Base-by-base conservation (phyloP, 495 filamentous ascomycete species). In the Friedmanniomyces endolithicus region DNA sequence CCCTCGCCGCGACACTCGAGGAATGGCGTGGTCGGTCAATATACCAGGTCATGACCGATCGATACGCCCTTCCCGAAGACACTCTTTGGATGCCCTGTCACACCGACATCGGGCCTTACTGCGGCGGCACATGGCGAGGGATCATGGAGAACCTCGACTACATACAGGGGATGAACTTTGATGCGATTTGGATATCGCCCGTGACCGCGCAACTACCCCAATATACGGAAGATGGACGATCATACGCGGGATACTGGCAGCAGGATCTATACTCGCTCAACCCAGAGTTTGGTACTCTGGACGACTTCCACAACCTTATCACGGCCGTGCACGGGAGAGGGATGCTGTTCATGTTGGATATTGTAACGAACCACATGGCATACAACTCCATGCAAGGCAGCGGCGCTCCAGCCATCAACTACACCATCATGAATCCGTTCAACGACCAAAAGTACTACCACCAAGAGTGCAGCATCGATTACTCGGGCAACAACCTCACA, bases 221-320 rank as follows among this genome's bases (percentile, higher is more conserved):
- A 20, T 41, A 48, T 16, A 61, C 48, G 11, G 27, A 39, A 24
- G 39, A 61, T 40, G 55, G 55, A 41, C 45, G 41, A 43, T 40
- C 48, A 23, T 61, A 61, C 40, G 83, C 88, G 56, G 84, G 85
- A 6, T 90, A 86, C 67, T 90, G 84, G 84, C 81, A 83, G 11
- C 75, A 82, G 51, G 74, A 87, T 57, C 74, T 86, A 46, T 79
- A 81, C 60, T 48, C 69, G 17, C 55, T 89, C 55, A 86, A 89
- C 56, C 63, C 70, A 0, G 74, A 85, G 56, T 83, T 82, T 54
- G 86, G 86, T 23, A 78, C 79, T 0, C 71, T 73, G 20, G 73
- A 73, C 16, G 84, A 88, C 62, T 67, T 90, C 33, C 74, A 74
- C 41, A 75, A 72, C 7, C 71, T 88, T 12, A 75, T 77, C 39